Base-by-base conservation (phyloP, 352 stramenopile genomes). In the Globisporangium spiculum region DNA sequence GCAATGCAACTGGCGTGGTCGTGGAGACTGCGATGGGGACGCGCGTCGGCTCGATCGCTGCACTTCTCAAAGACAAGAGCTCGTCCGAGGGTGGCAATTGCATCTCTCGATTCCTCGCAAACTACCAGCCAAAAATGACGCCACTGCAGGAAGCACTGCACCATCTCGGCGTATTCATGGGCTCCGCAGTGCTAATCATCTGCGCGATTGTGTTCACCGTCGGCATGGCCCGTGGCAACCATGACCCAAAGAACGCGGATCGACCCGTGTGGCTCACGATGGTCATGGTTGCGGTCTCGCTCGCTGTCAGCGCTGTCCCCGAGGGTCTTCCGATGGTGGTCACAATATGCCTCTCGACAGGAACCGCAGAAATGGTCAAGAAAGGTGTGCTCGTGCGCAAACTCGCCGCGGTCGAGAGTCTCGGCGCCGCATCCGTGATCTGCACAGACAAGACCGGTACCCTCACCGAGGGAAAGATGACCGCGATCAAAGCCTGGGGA, bases 401-500 rank as follows among this genome's bases (percentile, higher is more conserved):
- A 57, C 71, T 90, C 22, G 71, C 82, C 3, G 71, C 87, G 6
- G 74, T 86, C 2, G 71, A 84, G 60, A 85, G 70, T 41, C 89
- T 97, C 50, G 87, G 81, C 2, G 88, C 91, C 20, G 90, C 86
- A 2, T 93, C 88, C 3, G 86, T 97, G 14, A 90, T 93, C 38
- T 97, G 76, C 65, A 85, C 78, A 1, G 92, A 98, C 76, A 98
- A 98, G 76, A 98, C 93, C 6, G 93, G 93, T 24, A 98, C 93
- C 20, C 73, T 98, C 22, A 98, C 93, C 0, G 78, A 84, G 34
- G 80, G 80, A 20, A 80, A 88, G 69, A 88, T 88, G 80, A 81
- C 74, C 0, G 80, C 76, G 8, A 73, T 86, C 24, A 78, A 79
- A 44, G 27, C 79, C 7, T 88, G 76, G 74, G 67, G 74, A 10